A percentile compares a stretch with the other conserved stretches of the same genome.
These are phyloP conservation scores for Dactylellina parvicollis DNA, from an alignment of 2,329 filamentous ascomycete genomes.

Conservation along the genomic window DNA sequence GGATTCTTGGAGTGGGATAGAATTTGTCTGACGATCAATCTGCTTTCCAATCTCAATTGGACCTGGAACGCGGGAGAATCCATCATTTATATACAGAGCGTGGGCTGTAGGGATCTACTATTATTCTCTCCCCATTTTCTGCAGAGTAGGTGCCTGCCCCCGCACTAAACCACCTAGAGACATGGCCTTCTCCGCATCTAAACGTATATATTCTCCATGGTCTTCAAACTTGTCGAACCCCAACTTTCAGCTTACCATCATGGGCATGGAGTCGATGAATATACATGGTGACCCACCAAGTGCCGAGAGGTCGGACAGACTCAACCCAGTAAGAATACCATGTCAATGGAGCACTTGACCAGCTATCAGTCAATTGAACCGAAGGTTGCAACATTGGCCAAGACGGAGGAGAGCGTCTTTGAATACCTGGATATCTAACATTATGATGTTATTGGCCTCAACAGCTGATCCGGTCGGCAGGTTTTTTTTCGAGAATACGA, in stretches of 20 bases:
- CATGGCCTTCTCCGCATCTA: background rate
- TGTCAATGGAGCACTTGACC: conserved; percentile 31
- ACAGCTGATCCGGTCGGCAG: conserved; percentile 19
- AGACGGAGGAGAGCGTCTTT: conserved; percentile 8
- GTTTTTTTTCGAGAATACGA: conserved; percentile 29
- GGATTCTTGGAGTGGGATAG: too few relatives aligned
- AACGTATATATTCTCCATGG: background rate
- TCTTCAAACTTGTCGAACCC: background rate
- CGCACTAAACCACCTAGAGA: background rate
- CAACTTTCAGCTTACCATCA: background rate
- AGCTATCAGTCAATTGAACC: conserved; percentile 17
- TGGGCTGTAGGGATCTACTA: too few relatives aligned
- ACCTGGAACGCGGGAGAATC: too few relatives aligned
- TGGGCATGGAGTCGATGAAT: background rate
- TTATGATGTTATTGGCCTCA: conserved; percentile 25
- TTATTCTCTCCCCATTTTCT: too few relatives aligned
- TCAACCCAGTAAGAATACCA: conserved; percentile 5
- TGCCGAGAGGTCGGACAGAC: conserved; percentile 4
- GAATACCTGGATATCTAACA: conserved; percentile 3
- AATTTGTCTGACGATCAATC: too few relatives aligned
- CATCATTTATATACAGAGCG: too few relatives aligned
- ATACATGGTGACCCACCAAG: background rate
- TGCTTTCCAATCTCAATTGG: too few relatives aligned
- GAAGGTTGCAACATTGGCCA: conserved; percentile 17
- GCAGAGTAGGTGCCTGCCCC: too few relatives aligned